phyloP scores from a whole-genome alignment of 78 protist genomes.

The Cavenderia fasciculata region DNA sequence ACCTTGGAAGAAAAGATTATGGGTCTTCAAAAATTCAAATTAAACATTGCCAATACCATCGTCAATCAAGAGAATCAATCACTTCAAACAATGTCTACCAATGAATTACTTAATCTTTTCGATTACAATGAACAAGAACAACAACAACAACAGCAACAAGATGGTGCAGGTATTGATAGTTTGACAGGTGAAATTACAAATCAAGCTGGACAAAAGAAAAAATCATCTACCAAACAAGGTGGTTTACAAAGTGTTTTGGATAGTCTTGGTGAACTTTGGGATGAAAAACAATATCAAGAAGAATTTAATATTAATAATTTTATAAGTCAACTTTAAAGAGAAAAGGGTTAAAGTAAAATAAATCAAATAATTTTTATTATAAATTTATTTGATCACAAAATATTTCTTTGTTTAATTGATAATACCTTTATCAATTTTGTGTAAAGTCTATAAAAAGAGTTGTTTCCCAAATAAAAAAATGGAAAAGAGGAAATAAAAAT shows the following conservation, averaged over 20 bases:
- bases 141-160: not conserved
- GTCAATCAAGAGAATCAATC: slow-evolving; percentile 86
- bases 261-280: slow-evolving; percentile 76
- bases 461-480: too few relatives aligned
- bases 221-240: not conserved
- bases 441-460: too few relatives aligned
- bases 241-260: slow-evolving; percentile 66
- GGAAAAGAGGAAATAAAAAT: too few relatives aligned
- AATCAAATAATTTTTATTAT: too few relatives aligned
- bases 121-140: slow-evolving; percentile 44
- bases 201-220: not conserved
- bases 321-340: slow-evolving; percentile 9
- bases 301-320: slow-evolving; percentile 67
- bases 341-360: too few relatives aligned
- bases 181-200: slow-evolving; percentile 31
- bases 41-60: slow-evolving; percentile 88
- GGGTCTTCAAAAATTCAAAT: slow-evolving; percentile 95
- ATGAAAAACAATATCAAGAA: slow-evolving; percentile 71
- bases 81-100: slow-evolving; percentile 82
- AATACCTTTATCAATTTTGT: too few relatives aligned
- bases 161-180: not conserved
- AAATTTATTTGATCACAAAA: too few relatives aligned
- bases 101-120: slow-evolving; percentile 55
- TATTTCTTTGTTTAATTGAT: too few relatives aligned
- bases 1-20: slow-evolving; percentile 97